A percentile compares a stretch with the other conserved stretches of the same genome.
phyloP scores from a whole-genome alignment of 2,329 filamentous ascomycete species.

The Ustilaginoidea virens region DNA sequence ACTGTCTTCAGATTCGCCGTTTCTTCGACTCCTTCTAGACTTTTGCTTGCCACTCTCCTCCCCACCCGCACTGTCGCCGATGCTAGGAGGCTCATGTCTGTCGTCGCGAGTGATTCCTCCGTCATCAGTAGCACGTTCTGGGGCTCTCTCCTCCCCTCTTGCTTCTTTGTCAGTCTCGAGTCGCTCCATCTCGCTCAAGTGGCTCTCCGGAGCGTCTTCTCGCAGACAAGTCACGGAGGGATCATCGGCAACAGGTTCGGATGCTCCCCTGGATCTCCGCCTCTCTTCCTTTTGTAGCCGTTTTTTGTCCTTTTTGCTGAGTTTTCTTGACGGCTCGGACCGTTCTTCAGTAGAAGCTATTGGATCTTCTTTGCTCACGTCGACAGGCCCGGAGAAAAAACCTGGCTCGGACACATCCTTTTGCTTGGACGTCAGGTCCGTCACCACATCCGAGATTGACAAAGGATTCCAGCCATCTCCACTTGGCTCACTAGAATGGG shows the following conservation, averaged over 20 bases:
- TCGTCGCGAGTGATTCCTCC: conserved; percentile 8
- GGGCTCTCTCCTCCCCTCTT: too few species aligned
- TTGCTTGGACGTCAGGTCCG: conserved; percentile 17
- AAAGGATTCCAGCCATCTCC: conserved; percentile 28
- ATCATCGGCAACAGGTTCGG: conserved; percentile 10
- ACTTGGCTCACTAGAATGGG: conserved; percentile 35
- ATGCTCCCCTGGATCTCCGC: conserved; percentile 19
- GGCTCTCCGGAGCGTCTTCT: too few species aligned
- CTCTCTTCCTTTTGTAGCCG: conserved; percentile 26
- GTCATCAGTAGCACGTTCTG: conserved; percentile 10
- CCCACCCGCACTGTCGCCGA: conserved; percentile 9
- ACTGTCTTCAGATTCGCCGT: conserved; percentile 14
- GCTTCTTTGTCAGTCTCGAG: too few species aligned
- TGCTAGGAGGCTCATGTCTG: conserved; percentile 9
- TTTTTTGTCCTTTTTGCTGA: conserved; percentile 34
- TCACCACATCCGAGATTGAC: conserved; percentile 32
- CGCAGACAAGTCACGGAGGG: too few species aligned
- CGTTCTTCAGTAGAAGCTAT: conserved; percentile 10
- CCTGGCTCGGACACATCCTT: conserved; percentile 19
- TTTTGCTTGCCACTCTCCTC: conserved; percentile 12
- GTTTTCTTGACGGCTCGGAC: conserved; percentile 13
- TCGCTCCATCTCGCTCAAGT: too few species aligned
- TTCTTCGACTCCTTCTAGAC: conserved; percentile 14
- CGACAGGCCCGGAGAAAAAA: conserved; percentile 32
- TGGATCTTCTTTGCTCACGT: conserved; percentile 21